Evolutionary conservation across 352 stramenopile species (phyloP), one percentile per base, ranked within the genome.

Genomic region (Phytophthora pini): DNA sequence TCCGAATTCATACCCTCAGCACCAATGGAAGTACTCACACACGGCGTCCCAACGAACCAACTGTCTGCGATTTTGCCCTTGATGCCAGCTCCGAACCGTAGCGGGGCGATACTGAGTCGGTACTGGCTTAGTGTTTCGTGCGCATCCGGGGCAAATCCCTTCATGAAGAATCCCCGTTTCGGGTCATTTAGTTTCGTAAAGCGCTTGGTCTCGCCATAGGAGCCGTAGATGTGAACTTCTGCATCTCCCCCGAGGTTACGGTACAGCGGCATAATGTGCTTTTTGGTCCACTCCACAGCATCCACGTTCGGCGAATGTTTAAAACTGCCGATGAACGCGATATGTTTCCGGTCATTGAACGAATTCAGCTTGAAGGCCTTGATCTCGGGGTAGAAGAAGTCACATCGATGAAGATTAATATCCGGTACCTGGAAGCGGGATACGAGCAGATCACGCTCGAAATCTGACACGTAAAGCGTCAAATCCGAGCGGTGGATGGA

Each of bases 41-140:
- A 97, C 1, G 95, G 95, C 38, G 91, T 95, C 4, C 93, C 92
- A 53, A 83, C 83, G 32, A 84, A 87, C 95, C 95, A 98, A 64
- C 90, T 90, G 65, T 98, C 93, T 2, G 94, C 80, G 57, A 98
- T 97, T 69, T 98, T 98, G 20, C 95, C 95, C 68, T 98, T 98
- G 61, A 98, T 97, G 2, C 95, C 95, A 2, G 93, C 93, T 27
- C 95, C 95, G 76, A 96, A 98, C 6, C 95, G 87, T 54, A 98
- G 71, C 5, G 95, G 95, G 29, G 95, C 93, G 32, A 98, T 77
- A 9, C 89, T 84, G 5, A 98, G 61, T 10, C 87, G 74, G 52
- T 94, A 90, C 48, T 66, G 56, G 12, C 80, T 72, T 36, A 97
- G 66, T 5, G 70, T 95, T 8, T 87, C 69, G 55, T 97, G 77